A percentile compares a stretch with the other conserved stretches of the same genome.
Evolutionary conservation across 2,329 filamentous ascomycete species (phyloP).

Genomic region (Colletotrichum sp.): DNA sequence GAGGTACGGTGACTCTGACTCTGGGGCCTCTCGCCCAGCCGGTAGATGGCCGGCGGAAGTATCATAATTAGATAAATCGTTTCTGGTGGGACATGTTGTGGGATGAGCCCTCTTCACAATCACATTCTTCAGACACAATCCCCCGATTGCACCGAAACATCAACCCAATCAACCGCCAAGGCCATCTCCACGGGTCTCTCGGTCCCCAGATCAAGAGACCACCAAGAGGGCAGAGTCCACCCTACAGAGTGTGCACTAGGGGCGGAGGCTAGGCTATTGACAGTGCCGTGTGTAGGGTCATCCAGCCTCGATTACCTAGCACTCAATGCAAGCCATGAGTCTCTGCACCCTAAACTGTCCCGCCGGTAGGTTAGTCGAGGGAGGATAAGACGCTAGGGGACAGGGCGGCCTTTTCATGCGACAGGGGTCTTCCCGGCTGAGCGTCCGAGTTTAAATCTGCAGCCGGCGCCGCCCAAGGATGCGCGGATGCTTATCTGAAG

Average conservation of each 20-base stretch:
- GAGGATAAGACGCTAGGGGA: background rate
- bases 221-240: background rate
- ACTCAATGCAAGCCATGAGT: background rate
- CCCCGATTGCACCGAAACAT: background rate
- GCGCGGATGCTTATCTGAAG: slow-evolving; percentile 15
- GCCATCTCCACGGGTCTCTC: background rate
- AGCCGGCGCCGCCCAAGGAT: slow-evolving; percentile 9
- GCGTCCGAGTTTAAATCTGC: slow-evolving; percentile 8
- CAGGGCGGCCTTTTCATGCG: background rate
- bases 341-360: background rate
- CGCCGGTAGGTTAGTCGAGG: background rate
- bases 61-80: background rate
- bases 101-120: background rate
- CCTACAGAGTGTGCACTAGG: background rate
- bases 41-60: background rate
- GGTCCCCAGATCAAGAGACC: background rate
- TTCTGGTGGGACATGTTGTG: background rate
- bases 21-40: background rate
- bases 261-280: background rate
- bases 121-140: background rate
- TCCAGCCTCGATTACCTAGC: background rate
- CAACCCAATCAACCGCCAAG: slow-evolving; percentile 6
- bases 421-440: background rate
- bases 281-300: background rate
- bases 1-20: background rate